Base-by-base conservation (phyloP, 768 basidiomycete species). In the Hydnomerulius pinastri region DNA sequence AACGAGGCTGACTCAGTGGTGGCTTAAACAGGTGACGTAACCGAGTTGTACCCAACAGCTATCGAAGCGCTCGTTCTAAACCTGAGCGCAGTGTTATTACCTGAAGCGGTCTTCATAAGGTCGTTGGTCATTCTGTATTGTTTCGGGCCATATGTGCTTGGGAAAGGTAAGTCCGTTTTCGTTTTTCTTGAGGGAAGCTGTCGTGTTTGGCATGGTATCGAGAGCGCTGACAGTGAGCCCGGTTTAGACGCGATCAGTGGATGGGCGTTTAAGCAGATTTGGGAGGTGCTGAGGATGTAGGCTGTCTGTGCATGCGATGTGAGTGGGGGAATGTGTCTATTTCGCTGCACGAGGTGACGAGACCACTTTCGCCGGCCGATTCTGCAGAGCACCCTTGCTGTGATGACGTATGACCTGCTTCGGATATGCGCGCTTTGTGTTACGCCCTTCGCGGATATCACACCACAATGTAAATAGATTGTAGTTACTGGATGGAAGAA, bases 41-140 rank as follows among this genome's bases (percentile, higher is more conserved):
- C 20, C 1, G 61, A 63, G 21, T 54, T 59, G 13, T 52, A 54
- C 33, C 57, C 60, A 1, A 29, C 29, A 3, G 48, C 38, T 5
- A 33, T 56, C 17, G 54, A 59, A 33, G 48, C 50, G 2, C 27
- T 56, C 20, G 33, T 54, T 27, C 38, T 61, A 46, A 44, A 53
- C 32, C n/a, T 57, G 1, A 46, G 51, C 2, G 41, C 36, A 2
- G 20, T 51, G 18, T 12, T 56, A 4, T 43, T 55, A 0, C 56
- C 53, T 13, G 53, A 61, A 24, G 32, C 53, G n/a, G 5, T 27
- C 8, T 45, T 54, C 43, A 20, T 61, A 21, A 42, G 50, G 28
- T 50, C 48, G 20, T 46, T 58, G 46, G 43, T 59, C 33, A 28
- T 52, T 12, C n/a, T 61, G 5, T 57, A 54, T 15, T 58, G 29